A percentile compares a stretch with the other conserved stretches of the same genome.
phyloP scores from a whole-genome alignment of 495 filamentous ascomycete species.

The Lophium mytilinum region DNA sequence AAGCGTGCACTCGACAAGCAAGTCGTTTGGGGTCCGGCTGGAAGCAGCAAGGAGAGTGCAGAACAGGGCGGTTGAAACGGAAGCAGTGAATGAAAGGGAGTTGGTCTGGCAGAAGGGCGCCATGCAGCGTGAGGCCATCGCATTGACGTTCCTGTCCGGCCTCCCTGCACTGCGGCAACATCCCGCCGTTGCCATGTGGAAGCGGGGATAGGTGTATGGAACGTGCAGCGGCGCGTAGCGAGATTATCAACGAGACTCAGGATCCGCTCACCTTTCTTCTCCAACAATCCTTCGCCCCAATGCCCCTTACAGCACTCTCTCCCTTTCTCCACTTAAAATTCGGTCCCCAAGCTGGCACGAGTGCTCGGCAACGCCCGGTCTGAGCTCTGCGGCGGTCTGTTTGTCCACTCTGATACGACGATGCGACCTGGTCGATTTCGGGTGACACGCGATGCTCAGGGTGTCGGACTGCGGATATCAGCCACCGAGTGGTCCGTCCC shows the following conservation, averaged over 20 bases:
- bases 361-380: background rate
- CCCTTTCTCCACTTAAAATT: background rate
- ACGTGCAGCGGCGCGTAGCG: conserved; percentile 13
- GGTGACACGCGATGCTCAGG: background rate
- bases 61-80: background rate
- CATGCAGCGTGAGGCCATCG: background rate
- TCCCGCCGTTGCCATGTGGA: conserved; percentile 18
- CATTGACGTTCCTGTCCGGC: background rate
- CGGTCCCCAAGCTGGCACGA: background rate
- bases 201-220: conserved; percentile 3
- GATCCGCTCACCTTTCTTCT: background rate
- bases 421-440: background rate
- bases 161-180: background rate
- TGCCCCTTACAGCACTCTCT: background rate
- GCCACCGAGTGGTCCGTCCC: background rate
- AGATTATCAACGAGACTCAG: conserved; percentile 8
- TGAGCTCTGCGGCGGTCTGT: background rate
- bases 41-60: background rate
- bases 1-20: conserved; percentile 8
- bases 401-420: background rate
- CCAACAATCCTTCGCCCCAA: background rate
- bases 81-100: background rate
- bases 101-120: background rate
- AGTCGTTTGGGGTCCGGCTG: background rate
- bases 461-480: background rate